Percentiles rank a stretch among this genome's conserved stretches.
phyloP scores from a whole-genome alignment of 2,329 filamentous ascomycete genomes.

The Epichloe festucae region DNA sequence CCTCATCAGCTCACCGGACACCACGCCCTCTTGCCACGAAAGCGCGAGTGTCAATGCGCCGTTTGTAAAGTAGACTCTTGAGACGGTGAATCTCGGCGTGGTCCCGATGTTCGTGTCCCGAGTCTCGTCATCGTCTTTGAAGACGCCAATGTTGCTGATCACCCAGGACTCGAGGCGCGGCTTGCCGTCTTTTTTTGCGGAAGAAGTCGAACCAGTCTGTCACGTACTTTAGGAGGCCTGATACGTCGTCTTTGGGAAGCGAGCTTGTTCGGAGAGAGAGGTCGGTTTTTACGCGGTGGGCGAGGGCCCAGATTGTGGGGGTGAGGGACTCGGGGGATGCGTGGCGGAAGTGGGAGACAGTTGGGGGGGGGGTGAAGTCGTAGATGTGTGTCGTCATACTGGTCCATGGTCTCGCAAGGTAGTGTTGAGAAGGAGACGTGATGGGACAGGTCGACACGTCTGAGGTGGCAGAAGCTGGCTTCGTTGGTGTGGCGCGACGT shows the following conservation, averaged over 20 bases:
- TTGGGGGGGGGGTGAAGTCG: slow-evolving; percentile 12
- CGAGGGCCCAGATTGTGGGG: slow-evolving; percentile 29
- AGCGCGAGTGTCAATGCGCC: slow-evolving; percentile 29
- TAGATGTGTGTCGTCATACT: slow-evolving; percentile 22
- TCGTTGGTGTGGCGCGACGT: slow-evolving; percentile 17
- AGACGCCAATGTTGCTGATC: slow-evolving; percentile 38
- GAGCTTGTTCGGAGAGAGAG: slow-evolving; percentile 20
- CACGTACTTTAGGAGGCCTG: slow-evolving; percentile 29
- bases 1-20: slow-evolving; percentile 26
- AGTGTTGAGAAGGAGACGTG: slow-evolving; percentile 26
- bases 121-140: slow-evolving; percentile 11
- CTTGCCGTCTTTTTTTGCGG: slow-evolving; percentile 28
- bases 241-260: slow-evolving; percentile 30
- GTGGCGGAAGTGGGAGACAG: slow-evolving; percentile 14
- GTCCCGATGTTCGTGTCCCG: not conserved
- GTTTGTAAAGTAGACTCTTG: slow-evolving; percentile 37
- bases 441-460: slow-evolving; percentile 27
- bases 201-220: slow-evolving; percentile 31
- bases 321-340: slow-evolving; percentile 7
- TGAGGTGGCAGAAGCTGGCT: slow-evolving; percentile 31
- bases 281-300: slow-evolving; percentile 19
- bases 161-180: slow-evolving; percentile 33
- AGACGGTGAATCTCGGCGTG: slow-evolving; percentile 21
- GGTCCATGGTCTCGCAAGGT: slow-evolving; percentile 9
- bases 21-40: slow-evolving; percentile 34